Conservation (phyloP, 2,329 filamentous ascomycete genomes). For the Blastomyces emzantsi region DNA sequence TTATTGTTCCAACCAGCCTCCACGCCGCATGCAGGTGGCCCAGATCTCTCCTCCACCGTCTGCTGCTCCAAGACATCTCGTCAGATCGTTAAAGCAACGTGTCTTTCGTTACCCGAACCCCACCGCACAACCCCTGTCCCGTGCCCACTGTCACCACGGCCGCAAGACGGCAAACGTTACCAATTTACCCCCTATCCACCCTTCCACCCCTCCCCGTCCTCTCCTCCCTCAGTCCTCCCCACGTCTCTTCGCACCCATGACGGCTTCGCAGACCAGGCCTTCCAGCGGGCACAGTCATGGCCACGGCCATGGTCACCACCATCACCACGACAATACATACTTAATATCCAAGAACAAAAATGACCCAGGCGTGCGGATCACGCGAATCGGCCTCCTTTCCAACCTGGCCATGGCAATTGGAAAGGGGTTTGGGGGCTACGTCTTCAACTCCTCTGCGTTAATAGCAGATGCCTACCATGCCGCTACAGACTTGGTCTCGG, state of each 20-base stretch:
- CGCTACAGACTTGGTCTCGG: slow-evolving; percentile 87
- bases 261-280: slow-evolving; percentile 40
- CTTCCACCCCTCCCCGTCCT: slow-evolving; percentile 11
- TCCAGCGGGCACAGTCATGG: slow-evolving; percentile 35
- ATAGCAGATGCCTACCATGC: slow-evolving; percentile 93
- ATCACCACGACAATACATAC: slow-evolving; percentile 78
- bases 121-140: slow-evolving; percentile 7
- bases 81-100: slow-evolving; percentile 17
- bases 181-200: slow-evolving; percentile 14
- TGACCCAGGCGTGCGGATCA: slow-evolving; percentile 90
- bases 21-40: not conserved
- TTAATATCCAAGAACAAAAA: slow-evolving; percentile 74
- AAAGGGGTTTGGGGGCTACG: slow-evolving; percentile 85
- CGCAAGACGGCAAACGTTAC: slow-evolving; percentile 9
- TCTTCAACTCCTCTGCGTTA: slow-evolving; percentile 91
- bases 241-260: slow-evolving; percentile 25
- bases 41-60: not conserved
- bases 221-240: slow-evolving; percentile 9
- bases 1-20: not conserved
- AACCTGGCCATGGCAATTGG: slow-evolving; percentile 91
- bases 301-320: slow-evolving; percentile 57
- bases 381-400: slow-evolving; percentile 74
- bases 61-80: not conserved
- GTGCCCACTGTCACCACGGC: slow-evolving; percentile 11
- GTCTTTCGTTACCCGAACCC: slow-evolving; percentile 13